A percentile compares a stretch with the other conserved stretches of the same genome.
Conservation (phyloP, 2,329 filamentous ascomycete genomes). For the Thermothelomyces thermophilus region DNA sequence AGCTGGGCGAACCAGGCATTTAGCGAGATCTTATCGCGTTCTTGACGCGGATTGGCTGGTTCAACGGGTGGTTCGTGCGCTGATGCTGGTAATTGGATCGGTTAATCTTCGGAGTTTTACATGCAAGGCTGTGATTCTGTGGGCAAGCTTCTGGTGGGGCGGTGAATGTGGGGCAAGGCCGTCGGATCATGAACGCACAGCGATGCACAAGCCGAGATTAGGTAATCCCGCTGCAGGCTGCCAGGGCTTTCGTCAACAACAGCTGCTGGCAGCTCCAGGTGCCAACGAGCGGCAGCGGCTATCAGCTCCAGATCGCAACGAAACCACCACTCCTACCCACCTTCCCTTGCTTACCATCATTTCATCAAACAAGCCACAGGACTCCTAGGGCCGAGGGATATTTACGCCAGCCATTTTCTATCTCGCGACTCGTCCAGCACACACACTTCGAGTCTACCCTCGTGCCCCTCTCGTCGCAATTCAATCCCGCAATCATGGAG, state of each 20-base stretch:
- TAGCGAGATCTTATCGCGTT: not conserved
- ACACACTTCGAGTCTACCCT: not conserved
- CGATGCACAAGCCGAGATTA: conserved; percentile 11
- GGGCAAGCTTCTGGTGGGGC: not conserved
- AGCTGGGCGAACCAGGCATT: conserved; percentile 2
- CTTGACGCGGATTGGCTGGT: conserved; percentile 3
- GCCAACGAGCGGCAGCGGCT: not conserved
- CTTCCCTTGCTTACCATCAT: not conserved
- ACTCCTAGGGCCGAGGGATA: no score
- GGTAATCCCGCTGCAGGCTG: conserved; percentile 25
- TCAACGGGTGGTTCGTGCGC: not conserved
- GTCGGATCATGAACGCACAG: not conserved
- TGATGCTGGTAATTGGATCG: conserved; percentile 3
- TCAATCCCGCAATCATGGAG: conserved; percentile 57
- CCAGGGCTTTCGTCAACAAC: conserved; percentile 29
- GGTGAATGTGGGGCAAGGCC: not conserved
- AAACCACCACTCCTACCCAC: not conserved
- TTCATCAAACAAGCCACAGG: not conserved
- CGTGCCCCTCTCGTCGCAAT: not conserved
- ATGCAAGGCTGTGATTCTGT: conserved; percentile 14
- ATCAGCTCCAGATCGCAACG: conserved; percentile 12
- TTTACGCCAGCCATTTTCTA: no score
- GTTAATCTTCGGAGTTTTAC: conserved; percentile 2
- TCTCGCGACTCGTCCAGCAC: not conserved
- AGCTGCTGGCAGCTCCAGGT: conserved; percentile 15